Evolutionary conservation across 139 green algal species (phyloP).

Genomic region (Spirogloea muscicola): DNA sequence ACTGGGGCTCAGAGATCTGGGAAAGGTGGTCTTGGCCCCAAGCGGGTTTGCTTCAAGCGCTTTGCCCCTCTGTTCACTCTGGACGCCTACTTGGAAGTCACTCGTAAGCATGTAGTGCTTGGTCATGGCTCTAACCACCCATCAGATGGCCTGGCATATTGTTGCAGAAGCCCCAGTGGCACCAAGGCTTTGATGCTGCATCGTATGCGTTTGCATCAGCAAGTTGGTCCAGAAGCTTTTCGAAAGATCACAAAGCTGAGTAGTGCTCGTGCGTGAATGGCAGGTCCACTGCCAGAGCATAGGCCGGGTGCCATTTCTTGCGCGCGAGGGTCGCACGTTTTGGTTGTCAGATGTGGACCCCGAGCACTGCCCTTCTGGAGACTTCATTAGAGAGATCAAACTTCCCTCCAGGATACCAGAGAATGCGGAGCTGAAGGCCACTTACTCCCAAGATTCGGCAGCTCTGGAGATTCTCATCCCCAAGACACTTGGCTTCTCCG

Average conservation of each 20-base stretch:
- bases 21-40: neutral
- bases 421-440: constrained; percentile 26
- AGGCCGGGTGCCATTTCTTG: neutral
- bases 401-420: constrained; percentile 35
- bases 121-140: neutral
- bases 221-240: neutral
- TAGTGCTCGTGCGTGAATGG: too few relatives aligned
- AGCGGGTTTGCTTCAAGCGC: neutral
- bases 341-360: constrained; percentile 16
- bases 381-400: constrained; percentile 37
- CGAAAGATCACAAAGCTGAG: neutral
- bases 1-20: neutral
- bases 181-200: too few relatives aligned
- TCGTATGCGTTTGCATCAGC: too few relatives aligned
- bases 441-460: neutral
- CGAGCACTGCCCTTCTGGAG: constrained; percentile 24
- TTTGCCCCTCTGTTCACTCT: constrained; percentile 3
- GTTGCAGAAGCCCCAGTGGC: too few relatives aligned
- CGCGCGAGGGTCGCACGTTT: constrained; percentile 25
- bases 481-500: constrained; percentile 14
- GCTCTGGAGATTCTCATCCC: constrained; percentile 41
- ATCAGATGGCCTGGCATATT: too few relatives aligned
- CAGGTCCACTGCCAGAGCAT: constrained; percentile 34
- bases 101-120: neutral
- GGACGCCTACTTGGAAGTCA: neutral